Base-by-base conservation (phyloP, 352 stramenopile genomes). In the Phytophthora idaei region DNA sequence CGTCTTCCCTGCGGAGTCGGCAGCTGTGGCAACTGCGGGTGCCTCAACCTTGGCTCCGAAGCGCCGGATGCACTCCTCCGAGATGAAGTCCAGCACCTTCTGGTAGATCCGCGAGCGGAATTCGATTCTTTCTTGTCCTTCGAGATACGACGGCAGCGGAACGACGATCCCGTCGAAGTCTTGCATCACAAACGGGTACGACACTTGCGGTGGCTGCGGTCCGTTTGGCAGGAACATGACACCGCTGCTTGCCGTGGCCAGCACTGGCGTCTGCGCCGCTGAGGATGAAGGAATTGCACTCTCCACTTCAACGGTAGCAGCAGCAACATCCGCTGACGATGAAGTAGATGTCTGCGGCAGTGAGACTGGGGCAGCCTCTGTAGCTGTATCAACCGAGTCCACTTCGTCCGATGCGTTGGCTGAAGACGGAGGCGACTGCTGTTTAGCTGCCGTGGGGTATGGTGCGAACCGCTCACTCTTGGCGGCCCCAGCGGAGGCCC, bases 131-230 rank as follows among this genome's bases (percentile, higher is more conserved):
- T 92, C 87, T 54, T 90, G 71, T 29, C 83, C 81, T 64, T 91
- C 78, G 5, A 94, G 54, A 56, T 89, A 92, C 14, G 86, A 93
- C 17, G 86, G 86, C 58, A 92, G 57, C 11, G 84, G 86, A 54
- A 94, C 86, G 12, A 92, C 80, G 57, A 94, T 89, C 29, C 85
- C 85, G 51, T 93, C 85, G 67, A 93, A 93, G 69, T 90, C 83
- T 69, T 88, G 78, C 78, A 90, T 83, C 29, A 73, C 62, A 52
- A 78, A 83, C 29, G 77, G 74, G 34, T 82, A 82, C 41, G 76
- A 44, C 55, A 89, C 58, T 49, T 90, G 83, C 52, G 81, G 76
- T 17, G 78, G 73, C 62, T 88, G 84, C 36, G 78, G 74, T 0
- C 76, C 78, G 48, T 82, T 84, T 5, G 77, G 72, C 29, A 87